Percentiles rank a stretch among this genome's conserved stretches.
Conservation (phyloP, 169 alveolate species). For the Eimeria acervulina region DNA sequence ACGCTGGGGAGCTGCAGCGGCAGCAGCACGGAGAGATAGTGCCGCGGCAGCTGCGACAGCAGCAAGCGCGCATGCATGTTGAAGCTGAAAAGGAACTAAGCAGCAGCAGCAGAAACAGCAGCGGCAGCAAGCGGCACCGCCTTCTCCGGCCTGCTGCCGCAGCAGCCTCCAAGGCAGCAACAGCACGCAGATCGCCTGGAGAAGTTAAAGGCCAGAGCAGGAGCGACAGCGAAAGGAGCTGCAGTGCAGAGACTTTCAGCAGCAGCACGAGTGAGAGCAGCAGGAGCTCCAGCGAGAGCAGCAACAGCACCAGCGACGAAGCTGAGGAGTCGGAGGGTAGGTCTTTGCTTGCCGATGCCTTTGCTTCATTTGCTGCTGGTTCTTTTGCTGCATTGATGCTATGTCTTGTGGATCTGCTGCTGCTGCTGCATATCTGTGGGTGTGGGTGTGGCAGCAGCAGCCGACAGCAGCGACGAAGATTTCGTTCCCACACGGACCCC, state of each 20-base stretch:
- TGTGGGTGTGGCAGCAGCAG: constrained; percentile 6
- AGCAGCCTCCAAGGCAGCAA: background rate
- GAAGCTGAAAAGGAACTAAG: constrained; percentile 1
- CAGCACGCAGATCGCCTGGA: constrained; percentile 13
- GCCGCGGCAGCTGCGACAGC: constrained; percentile 72
- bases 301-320: constrained; percentile 27
- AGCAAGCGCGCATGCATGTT: constrained; percentile 15
- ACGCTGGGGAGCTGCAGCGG: constrained; percentile 67
- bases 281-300: constrained; percentile 9
- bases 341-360: too few species aligned
- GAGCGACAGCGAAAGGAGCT: background rate
- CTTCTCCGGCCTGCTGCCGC: background rate
- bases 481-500: constrained; percentile 27
- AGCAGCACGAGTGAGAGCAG: constrained; percentile 37
- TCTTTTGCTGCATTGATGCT: background rate
- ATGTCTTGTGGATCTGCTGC: background rate
- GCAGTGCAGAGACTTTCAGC: background rate
- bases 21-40: constrained; percentile 41
- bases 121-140: background rate
- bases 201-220: background rate
- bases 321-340: background rate
- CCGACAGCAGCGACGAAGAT: constrained; percentile 64
- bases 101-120: constrained; percentile 1
- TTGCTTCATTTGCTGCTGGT: too few species aligned
- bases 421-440: background rate